These are phyloP conservation scores for Camelina hispida DNA, from an alignment of 345 rosid genomes.

Conservation along the genomic window DNA sequence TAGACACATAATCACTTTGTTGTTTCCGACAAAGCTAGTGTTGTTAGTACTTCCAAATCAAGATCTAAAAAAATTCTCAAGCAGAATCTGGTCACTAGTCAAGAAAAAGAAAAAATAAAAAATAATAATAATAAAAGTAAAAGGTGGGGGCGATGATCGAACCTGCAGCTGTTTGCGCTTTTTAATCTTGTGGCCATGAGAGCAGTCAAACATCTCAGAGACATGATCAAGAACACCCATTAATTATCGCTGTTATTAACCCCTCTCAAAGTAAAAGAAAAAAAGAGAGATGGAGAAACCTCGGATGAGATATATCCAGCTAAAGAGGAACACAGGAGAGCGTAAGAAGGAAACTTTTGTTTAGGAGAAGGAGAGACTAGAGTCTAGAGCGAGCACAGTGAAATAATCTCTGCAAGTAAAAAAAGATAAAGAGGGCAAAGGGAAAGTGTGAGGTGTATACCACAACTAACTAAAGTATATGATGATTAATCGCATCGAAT, in stretches of 20 bases:
- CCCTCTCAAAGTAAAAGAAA: background rate
- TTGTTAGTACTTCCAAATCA: background rate
- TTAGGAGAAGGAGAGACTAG: background rate
- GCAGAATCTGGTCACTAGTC: background rate
- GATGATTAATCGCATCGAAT: too few species aligned
- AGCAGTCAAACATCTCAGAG: constrained; percentile 78
- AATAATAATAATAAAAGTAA: too few species aligned
- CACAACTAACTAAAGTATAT: constrained; percentile 12
- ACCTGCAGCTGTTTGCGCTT: constrained; percentile 86
- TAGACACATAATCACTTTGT: constrained; percentile 11
- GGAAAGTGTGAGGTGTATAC: background rate
- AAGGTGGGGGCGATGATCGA: background rate
- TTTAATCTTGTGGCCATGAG: constrained; percentile 59
- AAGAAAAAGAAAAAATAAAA: too few species aligned
- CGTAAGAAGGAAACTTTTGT: background rate
- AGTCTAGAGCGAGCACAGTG: constrained; percentile 17
- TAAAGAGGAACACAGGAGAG: background rate
- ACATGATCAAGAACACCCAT: constrained; percentile 95
- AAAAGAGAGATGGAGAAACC: background rate
- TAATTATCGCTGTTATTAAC: background rate
- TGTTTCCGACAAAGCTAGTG: background rate
- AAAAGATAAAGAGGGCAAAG: background rate
- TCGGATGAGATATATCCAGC: background rate
- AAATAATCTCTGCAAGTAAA: background rate
- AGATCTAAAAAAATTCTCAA: constrained; percentile 20